Evolutionary conservation across 139 green algal species (phyloP).

Genomic region (Chlamydomonas schloesseri): DNA sequence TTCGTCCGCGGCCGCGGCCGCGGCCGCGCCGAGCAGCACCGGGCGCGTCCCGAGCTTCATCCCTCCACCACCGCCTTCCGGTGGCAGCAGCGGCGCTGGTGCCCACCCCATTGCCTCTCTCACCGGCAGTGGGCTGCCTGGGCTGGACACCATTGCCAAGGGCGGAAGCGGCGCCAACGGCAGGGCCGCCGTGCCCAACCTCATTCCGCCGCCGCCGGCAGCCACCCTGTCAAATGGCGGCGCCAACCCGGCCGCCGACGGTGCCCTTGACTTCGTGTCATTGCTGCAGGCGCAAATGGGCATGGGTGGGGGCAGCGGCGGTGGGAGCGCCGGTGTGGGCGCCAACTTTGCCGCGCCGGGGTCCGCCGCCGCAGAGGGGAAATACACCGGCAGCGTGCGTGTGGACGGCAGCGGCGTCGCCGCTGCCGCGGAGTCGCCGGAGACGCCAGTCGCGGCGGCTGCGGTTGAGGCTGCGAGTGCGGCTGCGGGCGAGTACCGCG

Average conservation of each 20-base stretch:
- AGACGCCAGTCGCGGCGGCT: neutral
- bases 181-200: neutral
- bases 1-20: neutral
- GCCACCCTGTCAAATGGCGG: neutral
- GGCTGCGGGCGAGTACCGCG: constrained; percentile 10
- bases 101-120: neutral
- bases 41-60: neutral
- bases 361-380: too few species aligned
- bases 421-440: neutral
- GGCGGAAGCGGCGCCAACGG: neutral
- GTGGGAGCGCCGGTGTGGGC: neutral
- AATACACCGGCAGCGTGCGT: too few species aligned
- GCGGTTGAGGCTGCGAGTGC: neutral
- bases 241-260: neutral
- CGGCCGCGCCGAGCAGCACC: neutral
- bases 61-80: neutral
- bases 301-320: neutral
- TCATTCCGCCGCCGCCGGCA: constrained; percentile 2
- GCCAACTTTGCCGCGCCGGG: neutral
- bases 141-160: neutral
- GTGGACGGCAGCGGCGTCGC: too few species aligned
- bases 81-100: neutral
- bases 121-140: neutral
- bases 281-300: constrained; percentile 31
- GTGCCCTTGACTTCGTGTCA: constrained; percentile 20